Conservation (phyloP, 495 filamentous ascomycete species). For the Podospora conica region DNA sequence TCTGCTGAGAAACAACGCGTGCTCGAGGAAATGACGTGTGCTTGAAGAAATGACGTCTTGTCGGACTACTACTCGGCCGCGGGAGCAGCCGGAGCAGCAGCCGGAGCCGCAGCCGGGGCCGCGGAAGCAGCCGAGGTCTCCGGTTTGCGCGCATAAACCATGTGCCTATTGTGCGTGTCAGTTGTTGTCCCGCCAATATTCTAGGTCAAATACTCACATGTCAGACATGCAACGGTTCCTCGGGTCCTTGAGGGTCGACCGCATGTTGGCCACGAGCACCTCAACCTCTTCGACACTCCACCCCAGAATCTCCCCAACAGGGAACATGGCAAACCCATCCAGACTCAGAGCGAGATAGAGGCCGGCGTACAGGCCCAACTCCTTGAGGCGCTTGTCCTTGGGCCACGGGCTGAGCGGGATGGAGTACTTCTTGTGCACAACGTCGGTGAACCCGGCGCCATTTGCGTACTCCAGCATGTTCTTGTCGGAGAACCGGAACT, state of each 20-base stretch:
- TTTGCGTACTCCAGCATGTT: neutral
- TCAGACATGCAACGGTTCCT: neutral
- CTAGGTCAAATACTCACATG: neutral
- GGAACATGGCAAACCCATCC: slow-evolving; percentile 9
- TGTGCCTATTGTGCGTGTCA: neutral
- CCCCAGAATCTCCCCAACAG: slow-evolving; percentile 6
- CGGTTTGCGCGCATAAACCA: neutral
- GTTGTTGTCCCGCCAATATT: neutral
- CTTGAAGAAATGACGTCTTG: no score
- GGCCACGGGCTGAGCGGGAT: neutral
- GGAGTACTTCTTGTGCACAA: neutral
- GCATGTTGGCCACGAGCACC: slow-evolving; percentile 2
- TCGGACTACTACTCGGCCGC: neutral
- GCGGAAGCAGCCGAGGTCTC: neutral
- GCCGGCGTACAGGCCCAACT: neutral
- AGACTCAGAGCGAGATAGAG: slow-evolving; percentile 8
- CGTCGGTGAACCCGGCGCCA: neutral
- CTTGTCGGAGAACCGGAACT: slow-evolving; percentile 11
- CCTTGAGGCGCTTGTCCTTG: slow-evolving; percentile 3
- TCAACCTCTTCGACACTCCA: slow-evolving; percentile 4
- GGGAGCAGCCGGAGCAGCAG: no score
- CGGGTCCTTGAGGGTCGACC: neutral
- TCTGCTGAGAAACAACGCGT: neutral
- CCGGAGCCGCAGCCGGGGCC: neutral
- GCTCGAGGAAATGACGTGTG: no score